Base-by-base conservation (phyloP, 2,329 filamentous ascomycete genomes). In the Passalora sequoiae region DNA sequence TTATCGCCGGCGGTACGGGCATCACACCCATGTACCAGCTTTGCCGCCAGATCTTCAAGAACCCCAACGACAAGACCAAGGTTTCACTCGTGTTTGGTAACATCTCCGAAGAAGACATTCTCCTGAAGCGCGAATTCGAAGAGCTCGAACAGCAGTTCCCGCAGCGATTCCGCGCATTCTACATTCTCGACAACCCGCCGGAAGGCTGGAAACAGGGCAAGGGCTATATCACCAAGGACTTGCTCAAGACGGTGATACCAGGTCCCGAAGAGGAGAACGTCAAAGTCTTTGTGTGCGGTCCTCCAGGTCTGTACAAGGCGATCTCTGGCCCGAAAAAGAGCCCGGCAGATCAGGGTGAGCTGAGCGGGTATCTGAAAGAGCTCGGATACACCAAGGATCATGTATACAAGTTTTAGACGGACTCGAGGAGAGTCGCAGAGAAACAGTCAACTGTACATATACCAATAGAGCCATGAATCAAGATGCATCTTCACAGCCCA, bases 1-100 rank as follows among this genome's bases (percentile, higher is more conserved):
- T 91, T 54, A 78, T 98, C 51, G 88, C 91, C n/a, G 92, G 92
- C 59, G 92, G 92, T 54, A 96, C 92, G 6, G 92, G 92, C 49
- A 94, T 98, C 67, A 92, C 92, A 8, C 92, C 92, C 57, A 96
- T 97, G 91, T 97, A 86, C 76, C 92, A 98, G 75, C 81, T 98
- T 33, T 75, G 81, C 54, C 87, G 87, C 51, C 78, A 83, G 63
- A 95, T 98, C 71, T 94, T 97, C 81, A 87, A 84, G 70, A 94
- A 96, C 78, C 88, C 91, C 48, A 80, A 86, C 31, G 92, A 98
- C 73, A 89, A 92, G 80, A 98, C 92, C 59, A 94, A 95, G 75
- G 89, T 98, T 30, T 97, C 91, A 4, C 81, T 98, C 22, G 78
- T 98, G 27, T 96, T 91, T 63, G 92, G 88, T 56, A 98, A 97